phyloP scores from a whole-genome alignment of 768 basidiomycete species.

The Pisolithus sp. region DNA sequence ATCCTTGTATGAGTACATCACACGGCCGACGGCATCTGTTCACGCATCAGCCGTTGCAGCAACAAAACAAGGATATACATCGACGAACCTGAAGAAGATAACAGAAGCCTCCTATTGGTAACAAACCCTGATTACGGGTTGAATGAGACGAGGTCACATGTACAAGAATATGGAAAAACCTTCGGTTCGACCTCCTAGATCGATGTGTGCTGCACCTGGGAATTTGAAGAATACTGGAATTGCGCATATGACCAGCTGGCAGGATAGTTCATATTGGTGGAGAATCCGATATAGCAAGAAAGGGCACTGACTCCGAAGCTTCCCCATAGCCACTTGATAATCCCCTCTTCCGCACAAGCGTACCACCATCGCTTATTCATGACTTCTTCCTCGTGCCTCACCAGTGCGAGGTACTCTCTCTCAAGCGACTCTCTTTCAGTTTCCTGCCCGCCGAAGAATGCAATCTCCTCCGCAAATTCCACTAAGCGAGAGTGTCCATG shows the following conservation, averaged over 20 bases:
- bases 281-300: not conserved
- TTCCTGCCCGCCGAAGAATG: slow-evolving; percentile 81
- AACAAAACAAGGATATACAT: slow-evolving; percentile 2
- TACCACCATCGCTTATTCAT: slow-evolving; percentile 83
- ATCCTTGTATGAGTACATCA: slow-evolving; percentile 98
- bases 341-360: slow-evolving; percentile 86
- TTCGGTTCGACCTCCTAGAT: slow-evolving; percentile 87
- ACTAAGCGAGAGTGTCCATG: slow-evolving; percentile 89
- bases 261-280: slow-evolving; percentile 8
- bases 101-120: slow-evolving; percentile 84
- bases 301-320: slow-evolving; percentile 71
- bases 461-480: slow-evolving; percentile 86
- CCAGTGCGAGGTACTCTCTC: slow-evolving; percentile 75
- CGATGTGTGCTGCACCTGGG: slow-evolving; percentile 57
- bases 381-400: slow-evolving; percentile 81
- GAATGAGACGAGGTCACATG: not conserved
- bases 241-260: slow-evolving; percentile 76
- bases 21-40: slow-evolving; percentile 85
- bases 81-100: slow-evolving; percentile 74
- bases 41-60: not conserved
- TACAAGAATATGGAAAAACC: slow-evolving; percentile 35
- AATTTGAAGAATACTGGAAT: slow-evolving; percentile 90
- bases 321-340: slow-evolving; percentile 97
- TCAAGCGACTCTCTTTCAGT: slow-evolving; percentile 90
- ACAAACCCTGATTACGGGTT: slow-evolving; percentile 64